These are phyloP conservation scores for Globisporangium apiculatum DNA, from an alignment of 352 stramenopile genomes.

Conservation along the genomic window DNA sequence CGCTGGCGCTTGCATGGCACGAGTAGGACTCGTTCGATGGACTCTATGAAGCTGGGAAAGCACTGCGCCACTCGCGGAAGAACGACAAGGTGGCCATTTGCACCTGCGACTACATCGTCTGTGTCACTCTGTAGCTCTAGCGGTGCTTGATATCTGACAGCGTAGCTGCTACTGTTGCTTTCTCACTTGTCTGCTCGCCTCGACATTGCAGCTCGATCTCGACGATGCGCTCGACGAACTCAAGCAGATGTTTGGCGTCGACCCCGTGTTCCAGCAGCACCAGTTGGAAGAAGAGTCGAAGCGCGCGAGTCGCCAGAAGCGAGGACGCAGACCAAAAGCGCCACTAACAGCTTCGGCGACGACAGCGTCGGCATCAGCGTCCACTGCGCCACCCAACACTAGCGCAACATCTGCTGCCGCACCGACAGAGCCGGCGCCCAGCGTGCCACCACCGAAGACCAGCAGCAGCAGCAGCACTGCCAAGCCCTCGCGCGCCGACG, in stretches of 20 bases:
- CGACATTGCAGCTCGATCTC: conserved; percentile 19
- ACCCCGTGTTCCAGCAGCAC: no score
- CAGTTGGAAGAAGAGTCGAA: conserved; percentile 24
- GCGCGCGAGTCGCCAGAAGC: conserved; percentile 23
- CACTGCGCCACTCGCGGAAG: no score
- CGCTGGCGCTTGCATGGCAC: neutral
- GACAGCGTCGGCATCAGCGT: conserved; percentile 3
- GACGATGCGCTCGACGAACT: conserved; percentile 42
- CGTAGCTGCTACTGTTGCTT: neutral
- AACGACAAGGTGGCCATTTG: conserved; percentile 21
- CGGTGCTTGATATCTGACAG: no score
- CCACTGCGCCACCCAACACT: neutral
- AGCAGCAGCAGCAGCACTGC: no score
- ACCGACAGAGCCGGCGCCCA: conserved; percentile 12
- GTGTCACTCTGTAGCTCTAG: no score
- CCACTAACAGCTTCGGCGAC: neutral
- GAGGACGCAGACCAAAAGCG: conserved; percentile 13
- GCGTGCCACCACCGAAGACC: no score
- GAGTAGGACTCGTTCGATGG: conserved; percentile 32
- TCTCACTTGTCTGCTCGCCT: neutral
- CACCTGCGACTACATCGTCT: no score
- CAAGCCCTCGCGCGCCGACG: no score
- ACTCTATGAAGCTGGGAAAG: conserved; percentile 16
- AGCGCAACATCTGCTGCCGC: neutral
- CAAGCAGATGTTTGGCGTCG: no score